phyloP scores from a whole-genome alignment of 306 rosid genomes.

The Sophora flavescens region DNA sequence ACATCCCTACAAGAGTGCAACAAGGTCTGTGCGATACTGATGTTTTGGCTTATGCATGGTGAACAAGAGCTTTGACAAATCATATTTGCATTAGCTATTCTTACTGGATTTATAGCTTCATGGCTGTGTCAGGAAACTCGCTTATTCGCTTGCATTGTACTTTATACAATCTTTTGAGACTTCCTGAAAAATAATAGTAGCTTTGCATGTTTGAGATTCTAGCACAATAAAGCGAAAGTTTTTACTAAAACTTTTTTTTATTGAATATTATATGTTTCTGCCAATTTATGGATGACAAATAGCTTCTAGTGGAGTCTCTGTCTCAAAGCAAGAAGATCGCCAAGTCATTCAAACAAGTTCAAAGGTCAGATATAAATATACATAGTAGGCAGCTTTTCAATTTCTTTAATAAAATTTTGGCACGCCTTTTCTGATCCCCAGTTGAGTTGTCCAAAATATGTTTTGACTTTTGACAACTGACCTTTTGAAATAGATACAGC shows the following conservation, averaged over 20 bases:
- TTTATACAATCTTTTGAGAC: slow-evolving; percentile 2
- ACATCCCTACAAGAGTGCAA: background rate
- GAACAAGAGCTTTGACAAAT: slow-evolving; percentile 4
- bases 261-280: slow-evolving; percentile 41
- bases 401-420: slow-evolving; percentile 32
- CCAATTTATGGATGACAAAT: slow-evolving; percentile 48
- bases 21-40: background rate
- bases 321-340: slow-evolving; percentile 54
- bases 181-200: background rate
- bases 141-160: background rate
- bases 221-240: background rate
- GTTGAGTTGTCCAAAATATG: slow-evolving; percentile 13
- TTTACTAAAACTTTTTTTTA: background rate
- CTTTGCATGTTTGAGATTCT: slow-evolving; percentile 20
- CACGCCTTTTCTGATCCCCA: slow-evolving; percentile 24
- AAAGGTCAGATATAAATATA: slow-evolving; percentile 62
- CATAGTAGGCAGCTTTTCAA: slow-evolving; percentile 24
- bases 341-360: slow-evolving; percentile 55
- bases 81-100: background rate
- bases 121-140: slow-evolving; percentile 14
- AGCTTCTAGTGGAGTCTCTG: slow-evolving; percentile 53
- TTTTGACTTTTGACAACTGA: slow-evolving; percentile 28
- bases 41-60: slow-evolving; percentile 23
- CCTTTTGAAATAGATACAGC: slow-evolving; percentile 51
- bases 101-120: slow-evolving; percentile 15